Conservation (phyloP, 305 asterid species). For the Ruellia speciosa region DNA sequence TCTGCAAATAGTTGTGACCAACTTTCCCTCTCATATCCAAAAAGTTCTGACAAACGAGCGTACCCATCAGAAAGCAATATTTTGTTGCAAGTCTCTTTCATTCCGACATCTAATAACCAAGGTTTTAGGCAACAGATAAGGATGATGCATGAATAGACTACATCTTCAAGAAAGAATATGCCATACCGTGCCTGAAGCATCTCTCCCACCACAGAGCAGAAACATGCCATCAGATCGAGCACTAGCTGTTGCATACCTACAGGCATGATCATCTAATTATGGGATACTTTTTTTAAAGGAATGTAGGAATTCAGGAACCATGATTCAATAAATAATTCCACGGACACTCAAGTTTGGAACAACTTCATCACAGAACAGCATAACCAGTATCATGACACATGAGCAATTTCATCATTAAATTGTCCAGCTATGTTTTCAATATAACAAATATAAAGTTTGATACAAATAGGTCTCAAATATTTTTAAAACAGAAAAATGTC, state of each 20-base stretch:
- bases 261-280: slow-evolving; percentile 20
- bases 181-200: slow-evolving; percentile 82
- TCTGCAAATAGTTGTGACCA: slow-evolving; percentile 1
- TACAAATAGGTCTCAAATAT: neutral
- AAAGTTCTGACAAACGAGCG: slow-evolving; percentile 2
- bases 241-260: slow-evolving; percentile 99
- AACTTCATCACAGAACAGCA: neutral
- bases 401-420: neutral
- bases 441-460: slow-evolving; percentile 4
- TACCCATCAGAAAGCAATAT: slow-evolving; percentile 20
- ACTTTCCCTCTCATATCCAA: neutral
- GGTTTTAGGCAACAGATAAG: slow-evolving; percentile 14
- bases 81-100: slow-evolving; percentile 11
- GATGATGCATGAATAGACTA: slow-evolving; percentile 15
- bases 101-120: slow-evolving; percentile 19
- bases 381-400: neutral
- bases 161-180: slow-evolving; percentile 21
- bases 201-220: slow-evolving; percentile 99
- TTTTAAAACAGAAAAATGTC: neutral
- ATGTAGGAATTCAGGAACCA: neutral
- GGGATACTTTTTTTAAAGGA: slow-evolving; percentile 4
- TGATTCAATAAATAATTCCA: slow-evolving; percentile 11
- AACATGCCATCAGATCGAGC: slow-evolving; percentile 99
- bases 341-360: neutral
- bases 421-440: neutral